Base-by-base conservation (phyloP, 345 rosid genomes). In the Acer negundo region DNA sequence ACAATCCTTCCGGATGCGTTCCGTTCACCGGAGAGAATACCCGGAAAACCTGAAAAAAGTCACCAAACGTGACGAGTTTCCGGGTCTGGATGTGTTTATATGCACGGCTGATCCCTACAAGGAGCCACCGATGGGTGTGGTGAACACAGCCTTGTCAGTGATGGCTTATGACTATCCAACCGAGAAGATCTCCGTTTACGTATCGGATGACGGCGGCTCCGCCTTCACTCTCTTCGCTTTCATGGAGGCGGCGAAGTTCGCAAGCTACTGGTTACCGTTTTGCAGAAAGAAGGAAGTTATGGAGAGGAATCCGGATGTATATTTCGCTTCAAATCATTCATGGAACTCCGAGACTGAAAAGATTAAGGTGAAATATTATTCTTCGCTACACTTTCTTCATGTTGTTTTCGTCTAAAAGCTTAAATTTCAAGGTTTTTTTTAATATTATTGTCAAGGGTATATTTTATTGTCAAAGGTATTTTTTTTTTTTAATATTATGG, bases 121-220 rank as follows among this genome's bases (percentile, higher is more conserved):
- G 23, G 62, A 56, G 20, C 98, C 97, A 10, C 98, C 98, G 0
- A 71, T 89, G 7, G 82, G 80, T 63, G 93, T 90, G 53, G 97
- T 85, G 66, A 93, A 88, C 87, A 90, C 98, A 1, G 92, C 87
- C 13, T 81, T 94, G 69, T 94, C 98, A 0, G 90, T 87, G 59
- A 84, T 94, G 94, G 94, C 91, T 1, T 94, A 88, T 17, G 91
- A 90, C 42, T 94, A 94, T 77, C 98, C 98, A 3, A 16, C 84
- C 1, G 86, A 89, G 72, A 94, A 89, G 85, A 40, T 91, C 28
- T 87, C 97, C 15, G 85, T 94, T 12, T 94, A 90, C 7, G 82
- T 94, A 4, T 93, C 97, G 1, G 98, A 94, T 77, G 98, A 94
- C n/a, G 97, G 97, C 16, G 98, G 97, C 46, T 94, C 97, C 0